Evolutionary conservation across 179 eudicot species (phyloP), one percentile per base, ranked within the genome.

Genomic region (Silene coronaria): DNA sequence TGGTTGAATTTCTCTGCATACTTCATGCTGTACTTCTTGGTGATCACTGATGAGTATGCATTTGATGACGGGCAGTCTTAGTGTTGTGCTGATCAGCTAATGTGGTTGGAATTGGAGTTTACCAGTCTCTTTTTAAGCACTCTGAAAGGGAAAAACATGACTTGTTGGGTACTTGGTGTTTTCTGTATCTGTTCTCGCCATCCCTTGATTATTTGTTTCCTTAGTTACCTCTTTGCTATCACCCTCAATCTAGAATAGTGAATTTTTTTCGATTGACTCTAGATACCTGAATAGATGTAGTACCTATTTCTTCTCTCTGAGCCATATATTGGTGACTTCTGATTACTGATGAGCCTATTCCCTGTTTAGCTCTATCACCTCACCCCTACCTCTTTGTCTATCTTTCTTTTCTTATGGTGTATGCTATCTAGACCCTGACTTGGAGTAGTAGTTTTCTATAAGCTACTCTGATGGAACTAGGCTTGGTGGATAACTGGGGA

Each of bases 371-470:
- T 58, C 38, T 13, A 27, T 64, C 21, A 8, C 69, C 4, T 6
- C 21, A 30, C 45, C 46, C 46, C 69, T 42, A 73, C 38, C n/a
- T 21, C 74, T 62, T 77, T 21, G 48, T 77, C 17, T 65, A 16
- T 23, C 45, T 55, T 38, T 16, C 55, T 60, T 46, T 42, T 59
- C n/a, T 53, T 3, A 22, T 48, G 7, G 34, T 24, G 27, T 27
- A 28, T 17, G 8, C 79, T 53, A 79, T 5, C 51, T 58, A 42
- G 32, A n/a, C 22, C 23, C 28, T 30, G 17, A 8, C 28, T 5
- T 45, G 68, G 27, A 27, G 45, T 28, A 57, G 10, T 21, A 45
- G 46, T 27, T 14, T 68, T 55, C 51, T 65, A 12, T 48, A 27
- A 6, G 46, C 45, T 27, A 1, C 22, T 32, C 57, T 17, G 23